Percentiles rank a stretch among this genome's conserved stretches.
Evolutionary conservation across 148 eudicot genomes (phyloP).

Genomic region (Chenopodium formosanum): DNA sequence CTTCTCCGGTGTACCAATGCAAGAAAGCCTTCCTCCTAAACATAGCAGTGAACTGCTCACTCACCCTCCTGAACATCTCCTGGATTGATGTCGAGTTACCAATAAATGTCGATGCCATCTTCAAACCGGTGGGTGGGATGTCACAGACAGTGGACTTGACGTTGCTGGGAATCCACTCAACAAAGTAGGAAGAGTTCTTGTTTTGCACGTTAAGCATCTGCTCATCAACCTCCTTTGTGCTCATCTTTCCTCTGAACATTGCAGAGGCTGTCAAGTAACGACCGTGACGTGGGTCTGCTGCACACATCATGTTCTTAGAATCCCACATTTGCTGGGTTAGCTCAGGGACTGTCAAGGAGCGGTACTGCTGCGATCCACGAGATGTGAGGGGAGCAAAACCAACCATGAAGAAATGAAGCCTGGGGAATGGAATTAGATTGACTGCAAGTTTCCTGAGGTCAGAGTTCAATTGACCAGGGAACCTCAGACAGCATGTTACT

Average conservation of each 20-base stretch:
- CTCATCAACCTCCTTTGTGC: conserved; percentile 86
- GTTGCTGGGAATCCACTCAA: conserved; percentile 84
- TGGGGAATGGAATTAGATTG: conserved; percentile 68
- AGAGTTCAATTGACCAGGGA: conserved; percentile 74
- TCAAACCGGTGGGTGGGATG: conserved; percentile 70
- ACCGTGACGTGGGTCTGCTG: conserved; percentile 82
- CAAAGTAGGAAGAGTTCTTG: conserved; percentile 83
- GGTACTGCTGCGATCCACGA: conserved; percentile 66
- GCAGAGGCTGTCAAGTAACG: conserved; percentile 80
- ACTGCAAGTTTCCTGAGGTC: conserved; percentile 71
- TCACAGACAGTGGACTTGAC: conserved; percentile 79
- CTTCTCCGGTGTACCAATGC: conserved; percentile 89
- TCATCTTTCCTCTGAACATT: conserved; percentile 82
- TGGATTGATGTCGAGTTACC: conserved; percentile 82
- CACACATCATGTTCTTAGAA: conserved; percentile 91
- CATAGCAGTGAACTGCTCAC: conserved; percentile 89
- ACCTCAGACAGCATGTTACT: conserved; percentile 66
- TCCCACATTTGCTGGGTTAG: conserved; percentile 90
- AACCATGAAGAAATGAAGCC: conserved; percentile 84
- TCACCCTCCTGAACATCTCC: conserved; percentile 83
- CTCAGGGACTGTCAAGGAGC: conserved; percentile 61
- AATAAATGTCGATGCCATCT: conserved; percentile 76
- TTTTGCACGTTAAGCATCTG: conserved; percentile 84
- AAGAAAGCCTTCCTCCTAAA: conserved; percentile 87
- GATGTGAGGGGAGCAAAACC: conserved; percentile 78